phyloP scores from a whole-genome alignment of 345 rosid genomes.

The Camelina sativa region DNA sequence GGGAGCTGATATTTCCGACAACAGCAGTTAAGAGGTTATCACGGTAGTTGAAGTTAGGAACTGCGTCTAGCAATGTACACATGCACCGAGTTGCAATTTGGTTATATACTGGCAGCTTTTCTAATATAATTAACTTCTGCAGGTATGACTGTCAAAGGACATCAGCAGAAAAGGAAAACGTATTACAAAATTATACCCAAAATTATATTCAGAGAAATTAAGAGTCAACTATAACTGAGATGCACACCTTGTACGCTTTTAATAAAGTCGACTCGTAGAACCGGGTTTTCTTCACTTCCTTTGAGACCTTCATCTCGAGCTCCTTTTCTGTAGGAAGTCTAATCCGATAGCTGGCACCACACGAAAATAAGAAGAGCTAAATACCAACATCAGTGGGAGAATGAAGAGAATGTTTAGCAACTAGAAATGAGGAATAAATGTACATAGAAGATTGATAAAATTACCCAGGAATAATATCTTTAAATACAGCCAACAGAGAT shows the following conservation, averaged over 20 bases:
- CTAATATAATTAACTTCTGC: constrained; percentile 64
- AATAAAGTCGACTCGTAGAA: constrained; percentile 83
- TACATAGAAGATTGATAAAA: constrained; percentile 10
- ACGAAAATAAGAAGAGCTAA: constrained; percentile 13
- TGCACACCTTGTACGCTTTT: constrained; percentile 77
- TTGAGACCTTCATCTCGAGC: constrained; percentile 96
- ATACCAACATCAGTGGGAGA: constrained; percentile 1
- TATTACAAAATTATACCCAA: not conserved
- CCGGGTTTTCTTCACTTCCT: constrained; percentile 90
- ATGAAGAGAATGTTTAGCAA: constrained; percentile 13
- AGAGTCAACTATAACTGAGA: not conserved
- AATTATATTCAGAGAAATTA: constrained; percentile 5
- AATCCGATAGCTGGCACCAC: constrained; percentile 75
- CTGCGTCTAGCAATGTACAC: constrained; percentile 80
- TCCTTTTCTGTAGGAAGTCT: constrained; percentile 98
- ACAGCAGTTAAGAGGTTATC: constrained; percentile 73
- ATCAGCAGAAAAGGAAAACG: constrained; percentile 21
- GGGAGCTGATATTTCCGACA: constrained; percentile 73
- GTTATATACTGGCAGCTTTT: constrained; percentile 61
- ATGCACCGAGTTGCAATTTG: constrained; percentile 76
- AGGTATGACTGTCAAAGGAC: constrained; percentile 67
- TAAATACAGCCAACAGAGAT: constrained; percentile 90
- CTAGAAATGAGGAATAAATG: constrained; percentile 14
- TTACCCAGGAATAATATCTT: constrained; percentile 95
- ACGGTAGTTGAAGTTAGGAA: constrained; percentile 88